Evolutionary conservation across 192 early-diverging fungal species (phyloP).

Genomic region (Coemansia sp.): DNA sequence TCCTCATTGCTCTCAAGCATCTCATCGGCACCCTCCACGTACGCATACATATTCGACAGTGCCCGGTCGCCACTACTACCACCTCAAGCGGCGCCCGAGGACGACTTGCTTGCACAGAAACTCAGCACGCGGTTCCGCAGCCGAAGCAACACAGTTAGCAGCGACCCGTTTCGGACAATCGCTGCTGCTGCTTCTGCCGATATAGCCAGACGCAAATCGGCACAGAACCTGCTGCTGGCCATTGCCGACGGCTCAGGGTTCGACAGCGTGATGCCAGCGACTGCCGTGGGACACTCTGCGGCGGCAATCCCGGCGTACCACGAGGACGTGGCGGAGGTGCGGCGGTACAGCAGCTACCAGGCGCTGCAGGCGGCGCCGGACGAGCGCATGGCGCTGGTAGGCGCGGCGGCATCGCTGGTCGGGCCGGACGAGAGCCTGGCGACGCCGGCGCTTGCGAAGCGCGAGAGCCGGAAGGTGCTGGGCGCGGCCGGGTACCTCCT

Average conservation of each 20-base stretch:
- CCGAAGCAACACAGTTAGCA: background rate
- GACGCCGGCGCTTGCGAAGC: constrained; percentile 12
- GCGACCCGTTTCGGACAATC: background rate
- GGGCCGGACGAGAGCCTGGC: constrained; percentile 11
- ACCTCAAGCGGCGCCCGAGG: constrained; percentile 3
- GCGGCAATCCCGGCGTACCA: background rate
- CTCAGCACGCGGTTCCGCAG: background rate
- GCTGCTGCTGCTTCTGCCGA: background rate
- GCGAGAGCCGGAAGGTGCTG: constrained; percentile 24
- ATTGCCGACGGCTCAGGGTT: constrained; percentile 7
- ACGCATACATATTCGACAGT: constrained; percentile 51
- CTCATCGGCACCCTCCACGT: constrained; percentile 41
- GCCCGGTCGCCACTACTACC: constrained; percentile 22
- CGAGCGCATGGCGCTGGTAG: constrained; percentile 28
- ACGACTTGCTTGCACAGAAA: background rate
- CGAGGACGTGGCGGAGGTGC: background rate
- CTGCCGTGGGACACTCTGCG: background rate
- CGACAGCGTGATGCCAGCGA: constrained; percentile 3
- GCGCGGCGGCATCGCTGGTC: constrained; percentile 6
- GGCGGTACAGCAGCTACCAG: background rate
- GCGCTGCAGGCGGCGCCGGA: background rate
- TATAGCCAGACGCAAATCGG: background rate
- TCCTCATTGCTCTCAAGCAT: constrained; percentile 28
- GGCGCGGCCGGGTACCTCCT: constrained; percentile 55
- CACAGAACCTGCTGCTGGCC: constrained; percentile 10